Percentiles rank a stretch among this genome's conserved stretches.
Conservation (phyloP, 1,284 basidiomycete genomes). For the Pascua sp. region DNA sequence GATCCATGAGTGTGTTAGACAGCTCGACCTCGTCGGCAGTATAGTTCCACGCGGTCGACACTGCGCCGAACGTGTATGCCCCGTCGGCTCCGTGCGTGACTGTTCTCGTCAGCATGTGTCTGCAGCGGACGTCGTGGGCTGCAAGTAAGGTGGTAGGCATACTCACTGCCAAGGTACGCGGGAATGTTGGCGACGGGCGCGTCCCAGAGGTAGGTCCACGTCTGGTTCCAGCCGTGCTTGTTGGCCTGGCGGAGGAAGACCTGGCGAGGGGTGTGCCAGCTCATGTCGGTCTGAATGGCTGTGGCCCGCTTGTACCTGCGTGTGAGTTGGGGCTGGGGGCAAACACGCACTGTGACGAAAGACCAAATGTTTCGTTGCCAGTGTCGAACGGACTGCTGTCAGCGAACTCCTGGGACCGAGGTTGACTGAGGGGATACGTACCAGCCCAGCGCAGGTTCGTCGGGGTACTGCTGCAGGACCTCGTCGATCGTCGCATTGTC, state of each 20-base stretch:
- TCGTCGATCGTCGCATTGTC: conserved; percentile 3
- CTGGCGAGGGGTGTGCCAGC: conserved; percentile 33
- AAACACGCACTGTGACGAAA: conserved; percentile 1
- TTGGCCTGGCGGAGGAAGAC: conserved; percentile 31
- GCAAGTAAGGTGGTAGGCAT: too few species aligned
- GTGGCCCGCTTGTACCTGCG: conserved; percentile 29
- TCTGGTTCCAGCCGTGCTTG: conserved; percentile 21
- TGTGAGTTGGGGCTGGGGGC: neutral
- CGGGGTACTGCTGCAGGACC: neutral
- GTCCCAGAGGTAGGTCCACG: conserved; percentile 39
- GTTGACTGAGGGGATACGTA: too few species aligned
- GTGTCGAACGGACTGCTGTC: conserved; percentile 31
- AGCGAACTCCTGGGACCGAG: too few species aligned
- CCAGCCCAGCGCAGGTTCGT: conserved; percentile 24
- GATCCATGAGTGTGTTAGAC: conserved; percentile 30
- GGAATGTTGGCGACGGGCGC: conserved; percentile 3
- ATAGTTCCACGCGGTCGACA: conserved; percentile 13
- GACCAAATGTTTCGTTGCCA: conserved; percentile 42
- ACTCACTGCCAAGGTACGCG: conserved; percentile 4
- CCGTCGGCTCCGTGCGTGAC: conserved; percentile 30
- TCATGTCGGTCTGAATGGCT: conserved; percentile 31
- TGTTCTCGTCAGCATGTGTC: neutral
- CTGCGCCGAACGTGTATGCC: conserved; percentile 26
- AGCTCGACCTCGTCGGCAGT: conserved; percentile 25
- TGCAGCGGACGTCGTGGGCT: too few species aligned